phyloP scores from a whole-genome alignment of 257 asterid species.

The Perilla frutescens region DNA sequence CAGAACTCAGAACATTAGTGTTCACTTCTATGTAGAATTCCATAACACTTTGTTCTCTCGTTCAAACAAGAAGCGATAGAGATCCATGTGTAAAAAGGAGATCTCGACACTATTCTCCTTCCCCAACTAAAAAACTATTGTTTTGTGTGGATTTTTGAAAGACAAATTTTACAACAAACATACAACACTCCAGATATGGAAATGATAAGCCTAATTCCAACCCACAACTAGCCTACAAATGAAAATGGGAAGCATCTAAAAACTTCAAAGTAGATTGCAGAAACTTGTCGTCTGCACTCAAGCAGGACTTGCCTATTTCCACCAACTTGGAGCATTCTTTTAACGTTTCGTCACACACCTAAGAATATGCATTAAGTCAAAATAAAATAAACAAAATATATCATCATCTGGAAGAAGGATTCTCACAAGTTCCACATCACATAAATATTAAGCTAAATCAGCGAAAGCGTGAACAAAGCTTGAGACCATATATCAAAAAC shows the following conservation, averaged over 20 bases:
- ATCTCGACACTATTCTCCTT: no score
- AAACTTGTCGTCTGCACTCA: slow-evolving; percentile 55
- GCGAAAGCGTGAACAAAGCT: not conserved
- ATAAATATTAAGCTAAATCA: not conserved
- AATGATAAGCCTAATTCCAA: not conserved
- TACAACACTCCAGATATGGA: slow-evolving; percentile 15
- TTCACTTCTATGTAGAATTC: no score
- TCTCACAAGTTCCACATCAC: not conserved
- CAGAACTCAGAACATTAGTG: no score
- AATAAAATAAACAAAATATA: not conserved
- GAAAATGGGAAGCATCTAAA: slow-evolving; percentile 39
- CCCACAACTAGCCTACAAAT: not conserved
- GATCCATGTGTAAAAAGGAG: no score
- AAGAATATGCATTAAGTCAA: not conserved
- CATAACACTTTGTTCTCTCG: no score
- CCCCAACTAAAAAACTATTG: no score
- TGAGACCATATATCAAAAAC: no score
- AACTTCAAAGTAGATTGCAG: slow-evolving; percentile 58
- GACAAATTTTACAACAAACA: slow-evolving; percentile 11
- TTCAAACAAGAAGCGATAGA: no score
- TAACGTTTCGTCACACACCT: slow-evolving; percentile 52
- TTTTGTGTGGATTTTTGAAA: not conserved
- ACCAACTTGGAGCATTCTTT: slow-evolving; percentile 62
- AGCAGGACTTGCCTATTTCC: slow-evolving; percentile 67
- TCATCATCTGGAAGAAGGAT: not conserved